Evolutionary conservation across 23 red algal genomes (phyloP).

Genomic region (Gracilaria domingensis): DNA sequence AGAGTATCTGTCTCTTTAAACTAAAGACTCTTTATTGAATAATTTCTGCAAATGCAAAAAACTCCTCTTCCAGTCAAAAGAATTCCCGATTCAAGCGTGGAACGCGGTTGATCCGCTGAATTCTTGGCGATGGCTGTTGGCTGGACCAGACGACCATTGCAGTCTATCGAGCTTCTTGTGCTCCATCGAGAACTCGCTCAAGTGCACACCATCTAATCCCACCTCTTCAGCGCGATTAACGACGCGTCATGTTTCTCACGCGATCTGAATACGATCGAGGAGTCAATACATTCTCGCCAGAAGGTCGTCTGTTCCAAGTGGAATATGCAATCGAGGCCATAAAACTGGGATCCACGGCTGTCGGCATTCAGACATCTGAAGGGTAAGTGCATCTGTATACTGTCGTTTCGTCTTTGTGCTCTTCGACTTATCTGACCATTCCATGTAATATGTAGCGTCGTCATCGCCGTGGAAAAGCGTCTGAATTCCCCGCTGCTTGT

Average conservation of each 20-base stretch:
- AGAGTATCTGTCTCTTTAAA: too few relatives aligned
- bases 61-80: too few relatives aligned
- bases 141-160: not conserved
- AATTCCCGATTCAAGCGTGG: not conserved
- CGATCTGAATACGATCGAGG: constrained; percentile 98
- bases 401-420: not conserved
- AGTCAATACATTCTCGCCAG: constrained; percentile 95
- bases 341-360: constrained; percentile 93
- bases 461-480: constrained; percentile 96
- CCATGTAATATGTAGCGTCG: constrained; percentile 51
- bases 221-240: not conserved
- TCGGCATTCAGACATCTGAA: constrained; percentile 85
- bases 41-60: constrained; percentile 24
- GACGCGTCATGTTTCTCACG: constrained; percentile 90
- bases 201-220: too few relatives aligned
- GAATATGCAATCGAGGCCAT: constrained; percentile 99
- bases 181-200: too few relatives aligned
- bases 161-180: too few relatives aligned
- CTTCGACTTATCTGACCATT: not conserved
- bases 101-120: not conserved
- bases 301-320: constrained; percentile 96
- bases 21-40: too few relatives aligned
- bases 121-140: not conserved
- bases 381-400: constrained; percentile 60
- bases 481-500: constrained; percentile 85